Percentiles rank a stretch among this genome's conserved stretches.
These are phyloP conservation scores for Solidago caesia DNA, from an alignment of 129 eudicot genomes.

Conservation along the genomic window DNA sequence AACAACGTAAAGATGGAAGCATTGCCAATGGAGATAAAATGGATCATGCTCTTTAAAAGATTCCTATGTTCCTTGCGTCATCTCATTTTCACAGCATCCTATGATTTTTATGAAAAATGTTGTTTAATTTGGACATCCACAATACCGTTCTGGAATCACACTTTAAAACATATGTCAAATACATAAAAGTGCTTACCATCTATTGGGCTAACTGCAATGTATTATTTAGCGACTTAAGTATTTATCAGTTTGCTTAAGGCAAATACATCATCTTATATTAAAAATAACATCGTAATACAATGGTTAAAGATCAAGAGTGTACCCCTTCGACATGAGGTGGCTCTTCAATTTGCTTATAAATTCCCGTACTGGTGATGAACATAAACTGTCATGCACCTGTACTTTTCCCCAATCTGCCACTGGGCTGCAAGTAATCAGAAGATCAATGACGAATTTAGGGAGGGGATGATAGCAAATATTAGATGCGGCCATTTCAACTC, in stretches of 20 bases:
- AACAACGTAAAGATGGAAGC: too few species aligned
- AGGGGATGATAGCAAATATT: not conserved
- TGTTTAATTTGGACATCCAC: not conserved
- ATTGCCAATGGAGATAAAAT: too few species aligned
- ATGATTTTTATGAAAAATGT: slow-evolving; percentile 14
- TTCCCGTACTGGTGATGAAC: slow-evolving; percentile 95
- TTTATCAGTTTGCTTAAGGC: not conserved
- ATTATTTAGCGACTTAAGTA: not conserved
- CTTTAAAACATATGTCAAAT: not conserved
- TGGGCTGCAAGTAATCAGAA: slow-evolving; percentile 47
- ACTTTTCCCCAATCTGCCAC: slow-evolving; percentile 95
- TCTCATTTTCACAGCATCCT: slow-evolving; percentile 93
- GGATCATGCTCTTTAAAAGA: too few species aligned
- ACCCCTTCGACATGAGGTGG: slow-evolving; percentile 99
- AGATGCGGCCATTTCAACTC: not conserved
- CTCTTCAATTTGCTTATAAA: slow-evolving; percentile 88
- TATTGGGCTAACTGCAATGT: not conserved
- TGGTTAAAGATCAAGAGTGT: slow-evolving; percentile 14
- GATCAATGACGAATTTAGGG: not conserved
- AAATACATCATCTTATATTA: not conserved
- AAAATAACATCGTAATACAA: not conserved
- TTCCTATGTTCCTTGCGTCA: too few species aligned
- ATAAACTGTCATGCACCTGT: slow-evolving; percentile 68
- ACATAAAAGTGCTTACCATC: not conserved
- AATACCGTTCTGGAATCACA: not conserved